A percentile compares a stretch with the other conserved stretches of the same genome.
Conservation (phyloP, 164 flowering plant species). For the Macadamia integrifolia region DNA sequence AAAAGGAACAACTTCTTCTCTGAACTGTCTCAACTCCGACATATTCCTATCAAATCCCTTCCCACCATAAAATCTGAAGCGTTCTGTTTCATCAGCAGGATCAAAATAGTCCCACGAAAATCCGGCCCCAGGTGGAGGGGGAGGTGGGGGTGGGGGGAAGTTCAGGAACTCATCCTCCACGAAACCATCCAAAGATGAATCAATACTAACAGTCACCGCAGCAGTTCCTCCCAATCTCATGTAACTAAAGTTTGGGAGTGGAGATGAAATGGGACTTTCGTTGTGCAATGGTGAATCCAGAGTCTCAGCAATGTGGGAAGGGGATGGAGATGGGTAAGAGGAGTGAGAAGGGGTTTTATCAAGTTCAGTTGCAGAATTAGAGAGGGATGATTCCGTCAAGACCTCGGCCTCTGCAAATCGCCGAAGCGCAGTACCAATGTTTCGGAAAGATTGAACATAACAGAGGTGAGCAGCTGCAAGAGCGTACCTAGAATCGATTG, state of each 20-base stretch:
- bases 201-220: conserved; percentile 54
- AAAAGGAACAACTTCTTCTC: conserved; percentile 12
- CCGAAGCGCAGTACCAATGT: conserved; percentile 69
- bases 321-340: conserved; percentile 74
- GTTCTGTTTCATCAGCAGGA: conserved; percentile 38
- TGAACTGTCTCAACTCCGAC: conserved; percentile 26
- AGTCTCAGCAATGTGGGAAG: conserved; percentile 48
- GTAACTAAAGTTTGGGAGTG: conserved; percentile 42
- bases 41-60: conserved; percentile 25
- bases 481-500: conserved; percentile 72
- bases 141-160: conserved; percentile 58
- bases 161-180: conserved; percentile 45
- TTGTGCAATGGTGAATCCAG: conserved; percentile 43
- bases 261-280: conserved; percentile 46
- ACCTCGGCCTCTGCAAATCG: conserved; percentile 78
- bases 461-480: conserved; percentile 82
- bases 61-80: conserved; percentile 41
- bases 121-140: conserved; percentile 49
- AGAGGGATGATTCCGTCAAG: conserved; percentile 52
- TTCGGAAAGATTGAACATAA: conserved; percentile 59
- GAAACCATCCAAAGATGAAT: conserved; percentile 27
- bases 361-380: conserved; percentile 49
- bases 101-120: conserved; percentile 88
- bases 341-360: conserved; percentile 82
- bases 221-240: conserved; percentile 52